Evolutionary conservation across 352 stramenopile genomes (phyloP).

Genomic region (Phytophthora europaea): DNA sequence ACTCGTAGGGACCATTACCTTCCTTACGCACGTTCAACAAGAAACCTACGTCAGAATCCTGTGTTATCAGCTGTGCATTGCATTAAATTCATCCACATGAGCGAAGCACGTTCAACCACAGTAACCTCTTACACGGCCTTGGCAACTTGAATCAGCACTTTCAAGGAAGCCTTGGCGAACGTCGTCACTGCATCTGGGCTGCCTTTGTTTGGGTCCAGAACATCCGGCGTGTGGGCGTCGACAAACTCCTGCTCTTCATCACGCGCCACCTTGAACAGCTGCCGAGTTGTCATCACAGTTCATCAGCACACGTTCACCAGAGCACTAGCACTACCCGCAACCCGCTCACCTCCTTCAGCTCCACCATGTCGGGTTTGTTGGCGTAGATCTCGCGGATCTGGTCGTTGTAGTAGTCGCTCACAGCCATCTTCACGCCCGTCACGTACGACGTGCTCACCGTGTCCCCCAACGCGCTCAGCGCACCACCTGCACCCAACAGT

Average conservation of each 20-base stretch:
- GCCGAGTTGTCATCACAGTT: constrained; percentile 2
- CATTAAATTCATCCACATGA: constrained; percentile 18
- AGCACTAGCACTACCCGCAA: neutral
- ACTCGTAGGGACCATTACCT: constrained; percentile 11
- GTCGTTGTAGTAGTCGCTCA: constrained; percentile 91
- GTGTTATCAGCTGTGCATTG: constrained; percentile 22
- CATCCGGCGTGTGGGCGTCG: constrained; percentile 62
- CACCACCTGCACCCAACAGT: constrained; percentile 37
- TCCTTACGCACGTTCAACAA: constrained; percentile 15
- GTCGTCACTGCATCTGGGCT: constrained; percentile 52
- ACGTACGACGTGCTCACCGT: constrained; percentile 74
- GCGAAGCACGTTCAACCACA: constrained; percentile 36
- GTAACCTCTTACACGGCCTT: constrained; percentile 48
- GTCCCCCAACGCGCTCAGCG: constrained; percentile 64
- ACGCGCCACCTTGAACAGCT: constrained; percentile 79
- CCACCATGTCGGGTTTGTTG: constrained; percentile 54
- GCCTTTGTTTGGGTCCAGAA: constrained; percentile 46
- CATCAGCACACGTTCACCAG: constrained; percentile 1
- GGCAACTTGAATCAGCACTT: constrained; percentile 64
- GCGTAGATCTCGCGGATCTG: constrained; percentile 91
- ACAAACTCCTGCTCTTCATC: constrained; percentile 85
- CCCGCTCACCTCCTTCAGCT: constrained; percentile 73
- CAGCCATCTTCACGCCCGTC: constrained; percentile 77
- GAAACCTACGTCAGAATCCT: neutral
- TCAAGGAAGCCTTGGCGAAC: constrained; percentile 68